Percentiles rank a stretch among this genome's conserved stretches.
Conservation (phyloP, 2,329 filamentous ascomycete species). For the Calonectria henricotiae region DNA sequence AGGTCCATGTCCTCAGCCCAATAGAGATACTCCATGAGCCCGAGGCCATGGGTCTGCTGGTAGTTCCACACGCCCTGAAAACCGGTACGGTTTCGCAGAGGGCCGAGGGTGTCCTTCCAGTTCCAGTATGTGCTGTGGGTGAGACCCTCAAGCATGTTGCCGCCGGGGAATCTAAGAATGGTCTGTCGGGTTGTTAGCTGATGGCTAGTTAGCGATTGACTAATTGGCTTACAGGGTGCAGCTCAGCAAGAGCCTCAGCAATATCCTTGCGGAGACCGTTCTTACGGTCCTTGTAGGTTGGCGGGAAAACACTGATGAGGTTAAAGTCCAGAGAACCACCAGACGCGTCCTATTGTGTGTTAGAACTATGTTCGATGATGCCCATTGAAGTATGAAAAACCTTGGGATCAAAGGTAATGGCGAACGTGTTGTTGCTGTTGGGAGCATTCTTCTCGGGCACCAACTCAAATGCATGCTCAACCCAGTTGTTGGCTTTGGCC, state of each 20-base stretch:
- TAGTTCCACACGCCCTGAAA: constrained; percentile 74
- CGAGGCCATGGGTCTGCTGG: constrained; percentile 75
- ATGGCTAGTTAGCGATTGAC: accelerated
- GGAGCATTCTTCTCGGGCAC: constrained; percentile 65
- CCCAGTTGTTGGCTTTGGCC: constrained; percentile 63
- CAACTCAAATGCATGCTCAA: constrained; percentile 67
- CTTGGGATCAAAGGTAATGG: constrained; percentile 67
- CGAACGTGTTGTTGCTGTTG: constrained; percentile 72
- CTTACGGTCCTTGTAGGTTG: constrained; percentile 71
- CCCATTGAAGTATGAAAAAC: background rate
- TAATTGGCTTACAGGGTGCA: constrained; percentile 64
- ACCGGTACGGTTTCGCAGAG: constrained; percentile 70
- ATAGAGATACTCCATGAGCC: constrained; percentile 75
- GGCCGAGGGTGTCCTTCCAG: constrained; percentile 71
- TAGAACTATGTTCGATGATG: background rate
- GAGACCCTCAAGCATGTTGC: constrained; percentile 73
- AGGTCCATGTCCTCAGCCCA: constrained; percentile 75
- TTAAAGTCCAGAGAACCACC: constrained; percentile 70
- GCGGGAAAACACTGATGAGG: constrained; percentile 74
- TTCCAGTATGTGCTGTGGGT: constrained; percentile 65
- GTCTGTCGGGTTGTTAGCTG: constrained; percentile 51
- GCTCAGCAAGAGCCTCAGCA: constrained; percentile 66
- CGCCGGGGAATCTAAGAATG: constrained; percentile 78
- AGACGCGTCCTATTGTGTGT: constrained; percentile 52
- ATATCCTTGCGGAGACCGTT: constrained; percentile 74